Base-by-base conservation (phyloP, 805 yeast genomes). In the Candida lessepsii region DNA sequence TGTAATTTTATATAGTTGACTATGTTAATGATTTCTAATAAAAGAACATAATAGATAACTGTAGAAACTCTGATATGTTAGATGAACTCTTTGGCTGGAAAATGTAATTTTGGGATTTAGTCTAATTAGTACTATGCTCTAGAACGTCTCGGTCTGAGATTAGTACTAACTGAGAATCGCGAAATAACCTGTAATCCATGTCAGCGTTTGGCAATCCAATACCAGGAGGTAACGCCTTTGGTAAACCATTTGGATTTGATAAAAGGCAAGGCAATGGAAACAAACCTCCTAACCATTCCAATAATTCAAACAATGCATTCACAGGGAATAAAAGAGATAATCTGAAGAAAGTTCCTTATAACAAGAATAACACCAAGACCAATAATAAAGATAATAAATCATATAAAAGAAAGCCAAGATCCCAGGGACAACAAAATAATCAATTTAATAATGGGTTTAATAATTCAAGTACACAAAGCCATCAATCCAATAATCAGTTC, bases 171-270 rank as follows among this genome's bases (percentile, higher is more conserved):
- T n/a, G n/a, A n/a, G n/a, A n/a, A n/a, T n/a, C 33, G 33, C 33
- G 17, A n/a, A 29, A 17, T 17, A 8, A 16, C 11, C n/a, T n/a
- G 17, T 15, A 34, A n/a, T 16, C 34, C 27, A 39, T 39, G 42
- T 39, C 42, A 39, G 37, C 42, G 11, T 39, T 39, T 34, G 37
- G 41, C n/a, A 39, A 39, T 33, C 24, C 38, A 14, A 13, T 34
- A 17, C 29, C 24, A 19, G 26, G 20, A 20, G 37, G 37, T 3
- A 26, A 26, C 11, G 11, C 15, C 15, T 31, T 19, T 29, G 21
- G 17, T 9, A 39, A 27, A 31, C 28, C 29, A 21, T 27, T 20
- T 27, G 38, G 29, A 13, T 23, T 33, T 21, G 36, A 18, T 23
- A 41, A 38, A 27, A 16, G 37, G 14, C 16, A 11, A 3, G 24